phyloP scores from a whole-genome alignment of 352 stramenopile genomes.

The Lagenidium sp. region DNA sequence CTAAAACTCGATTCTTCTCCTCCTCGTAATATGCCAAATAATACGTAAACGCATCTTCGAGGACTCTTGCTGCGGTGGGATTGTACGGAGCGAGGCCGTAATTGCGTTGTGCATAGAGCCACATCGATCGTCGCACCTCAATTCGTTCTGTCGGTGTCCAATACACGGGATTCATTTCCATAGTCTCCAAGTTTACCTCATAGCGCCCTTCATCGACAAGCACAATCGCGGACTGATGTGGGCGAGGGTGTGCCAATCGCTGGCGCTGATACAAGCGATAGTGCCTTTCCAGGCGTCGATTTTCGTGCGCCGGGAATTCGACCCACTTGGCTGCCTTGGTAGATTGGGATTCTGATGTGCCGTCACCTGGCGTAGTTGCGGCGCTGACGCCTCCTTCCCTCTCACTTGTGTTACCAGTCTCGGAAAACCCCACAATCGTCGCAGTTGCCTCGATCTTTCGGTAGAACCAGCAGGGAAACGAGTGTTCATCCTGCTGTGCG shows the following conservation, averaged over 20 bases:
- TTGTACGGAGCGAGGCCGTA: constrained; percentile 77
- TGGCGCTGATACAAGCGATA: constrained; percentile 59
- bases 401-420: constrained; percentile 1
- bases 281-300: constrained; percentile 53
- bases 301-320: constrained; percentile 68
- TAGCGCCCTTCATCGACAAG: constrained; percentile 76
- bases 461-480: constrained; percentile 82
- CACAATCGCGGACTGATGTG: constrained; percentile 45
- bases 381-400: no score
- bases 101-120: constrained; percentile 77
- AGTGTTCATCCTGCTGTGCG: constrained; percentile 35
- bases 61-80: constrained; percentile 24
- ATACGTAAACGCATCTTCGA: constrained; percentile 67
- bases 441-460: constrained; percentile 31
- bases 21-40: constrained; percentile 59
- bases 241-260: constrained; percentile 23
- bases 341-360: background rate
- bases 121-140: constrained; percentile 59
- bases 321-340: constrained; percentile 38
- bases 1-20: constrained; percentile 45
- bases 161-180: constrained; percentile 77
- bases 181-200: constrained; percentile 68
- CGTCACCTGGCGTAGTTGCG: background rate
- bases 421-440: background rate
- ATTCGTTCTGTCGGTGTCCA: constrained; percentile 64